Percentiles rank a stretch among this genome's conserved stretches.
Conservation (phyloP, 1,139 yeast genomes). For the Diutina mesorugosa region DNA sequence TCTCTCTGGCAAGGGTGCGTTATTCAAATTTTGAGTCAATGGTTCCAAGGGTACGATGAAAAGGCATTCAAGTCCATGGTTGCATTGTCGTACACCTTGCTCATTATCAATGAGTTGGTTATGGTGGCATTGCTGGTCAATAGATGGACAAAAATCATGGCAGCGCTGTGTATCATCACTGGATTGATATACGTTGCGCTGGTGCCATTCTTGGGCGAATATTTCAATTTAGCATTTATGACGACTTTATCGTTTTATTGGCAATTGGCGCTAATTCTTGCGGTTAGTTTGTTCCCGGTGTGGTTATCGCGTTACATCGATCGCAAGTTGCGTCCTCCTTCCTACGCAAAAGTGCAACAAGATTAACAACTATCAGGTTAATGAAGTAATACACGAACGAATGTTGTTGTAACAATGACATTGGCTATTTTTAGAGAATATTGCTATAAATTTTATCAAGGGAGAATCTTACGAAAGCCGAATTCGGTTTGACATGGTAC, state of each 20-base stretch:
- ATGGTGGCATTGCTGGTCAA: constrained; percentile 92
- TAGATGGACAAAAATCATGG: constrained; percentile 79
- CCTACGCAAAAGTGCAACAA: constrained; percentile 94
- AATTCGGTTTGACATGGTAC: neutral
- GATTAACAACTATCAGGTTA: constrained; percentile 11
- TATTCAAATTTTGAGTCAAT: constrained; percentile 72
- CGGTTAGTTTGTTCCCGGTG: constrained; percentile 73
- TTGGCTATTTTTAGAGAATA: too few relatives aligned
- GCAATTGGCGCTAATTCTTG: constrained; percentile 53
- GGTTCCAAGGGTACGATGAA: constrained; percentile 49
- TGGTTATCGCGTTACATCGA: constrained; percentile 73
- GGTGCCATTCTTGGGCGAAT: constrained; percentile 73
- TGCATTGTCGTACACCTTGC: constrained; percentile 67
- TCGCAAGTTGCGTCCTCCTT: constrained; percentile 79
- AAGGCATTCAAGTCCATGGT: constrained; percentile 63
- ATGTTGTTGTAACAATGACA: neutral
- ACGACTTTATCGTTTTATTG: constrained; percentile 49
- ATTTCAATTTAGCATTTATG: constrained; percentile 63
- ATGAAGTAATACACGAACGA: neutral
- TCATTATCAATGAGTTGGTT: constrained; percentile 72
- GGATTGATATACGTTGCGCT: constrained; percentile 55
- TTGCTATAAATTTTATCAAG: too few relatives aligned
- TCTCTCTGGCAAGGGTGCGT: constrained; percentile 79
- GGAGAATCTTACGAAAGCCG: too few relatives aligned
- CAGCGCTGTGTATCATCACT: constrained; percentile 61